Evolutionary conservation across 192 early-diverging fungal species (phyloP).

Genomic region (Dimargaris cristalligena): DNA sequence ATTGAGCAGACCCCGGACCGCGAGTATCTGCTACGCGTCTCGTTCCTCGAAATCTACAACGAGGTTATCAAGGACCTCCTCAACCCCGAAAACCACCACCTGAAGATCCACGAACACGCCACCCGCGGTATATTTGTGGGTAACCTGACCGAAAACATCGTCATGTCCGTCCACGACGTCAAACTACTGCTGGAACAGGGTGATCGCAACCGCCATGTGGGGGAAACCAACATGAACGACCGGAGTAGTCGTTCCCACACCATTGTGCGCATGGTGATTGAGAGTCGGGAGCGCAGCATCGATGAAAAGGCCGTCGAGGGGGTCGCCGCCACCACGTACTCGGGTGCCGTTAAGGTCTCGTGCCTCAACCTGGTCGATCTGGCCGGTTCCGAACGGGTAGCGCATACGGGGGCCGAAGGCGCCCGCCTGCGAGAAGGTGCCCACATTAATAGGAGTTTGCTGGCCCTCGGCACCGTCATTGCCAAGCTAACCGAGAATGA

Average conservation of each 20-base stretch:
- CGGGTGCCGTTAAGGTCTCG: slow-evolving; percentile 31
- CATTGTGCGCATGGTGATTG: slow-evolving; percentile 83
- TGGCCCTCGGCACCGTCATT: slow-evolving; percentile 88
- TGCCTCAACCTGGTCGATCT: slow-evolving; percentile 85
- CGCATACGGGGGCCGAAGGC: slow-evolving; percentile 45
- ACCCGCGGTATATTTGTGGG: slow-evolving; percentile 45
- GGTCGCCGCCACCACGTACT: slow-evolving; percentile 18
- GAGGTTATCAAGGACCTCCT: slow-evolving; percentile 83
- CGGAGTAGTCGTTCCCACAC: slow-evolving; percentile 86
- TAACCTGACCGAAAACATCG: slow-evolving; percentile 45
- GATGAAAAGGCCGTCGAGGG: slow-evolving; percentile 19
- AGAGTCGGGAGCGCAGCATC: slow-evolving; percentile 46
- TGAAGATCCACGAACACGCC: slow-evolving; percentile 74
- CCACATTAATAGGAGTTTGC: slow-evolving; percentile 82
- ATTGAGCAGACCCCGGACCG: slow-evolving; percentile 30
- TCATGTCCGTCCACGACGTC: slow-evolving; percentile 38
- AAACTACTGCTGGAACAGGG: slow-evolving; percentile 58
- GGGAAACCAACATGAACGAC: slow-evolving; percentile 86
- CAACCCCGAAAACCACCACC: slow-evolving; percentile 57
- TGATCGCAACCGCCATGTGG: slow-evolving; percentile 69
- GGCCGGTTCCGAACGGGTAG: slow-evolving; percentile 88
- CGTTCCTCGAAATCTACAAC: slow-evolving; percentile 97
- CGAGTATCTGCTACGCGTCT: slow-evolving; percentile 85
- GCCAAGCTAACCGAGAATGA: slow-evolving; percentile 62
- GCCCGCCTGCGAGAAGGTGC: slow-evolving; percentile 92